Percentiles rank a stretch among this genome's conserved stretches.
Conservation (phyloP, 192 early-diverging fungal species). For the Rhizophagus sp. region DNA sequence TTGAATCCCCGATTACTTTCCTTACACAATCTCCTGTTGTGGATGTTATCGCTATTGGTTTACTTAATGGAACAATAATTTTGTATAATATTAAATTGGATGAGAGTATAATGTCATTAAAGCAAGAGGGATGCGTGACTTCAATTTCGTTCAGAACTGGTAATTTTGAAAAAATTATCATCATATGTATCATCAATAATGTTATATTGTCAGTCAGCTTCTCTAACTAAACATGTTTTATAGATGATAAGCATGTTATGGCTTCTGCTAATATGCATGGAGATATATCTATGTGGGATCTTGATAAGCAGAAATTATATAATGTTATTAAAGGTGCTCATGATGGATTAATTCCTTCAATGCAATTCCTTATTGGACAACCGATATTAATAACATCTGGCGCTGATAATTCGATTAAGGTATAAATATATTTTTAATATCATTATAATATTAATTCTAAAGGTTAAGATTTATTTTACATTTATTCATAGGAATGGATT, state of each 20-base stretch:
- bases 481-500: conserved; percentile 77
- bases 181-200: not conserved
- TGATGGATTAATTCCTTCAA: conserved; percentile 69
- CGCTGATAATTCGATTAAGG: conserved; percentile 89
- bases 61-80: conserved; percentile 82
- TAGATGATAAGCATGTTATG: conserved; percentile 86
- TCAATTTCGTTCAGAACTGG: conserved; percentile 88
- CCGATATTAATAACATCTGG: conserved; percentile 85
- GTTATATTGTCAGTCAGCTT: not conserved
- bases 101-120: conserved; percentile 69
- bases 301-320: conserved; percentile 70
- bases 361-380: conserved; percentile 83
- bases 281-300: conserved; percentile 91
- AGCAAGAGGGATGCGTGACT: conserved; percentile 89
- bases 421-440: conserved; percentile 22
- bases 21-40: conserved; percentile 87
- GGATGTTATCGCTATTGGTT: conserved; percentile 91
- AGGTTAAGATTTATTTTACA: not conserved
- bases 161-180: conserved; percentile 34
- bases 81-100: conserved; percentile 87
- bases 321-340: conserved; percentile 89
- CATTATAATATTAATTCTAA: not conserved
- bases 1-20: conserved; percentile 74
- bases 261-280: conserved; percentile 86
- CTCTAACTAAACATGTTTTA: not conserved